A percentile compares a stretch with the other conserved stretches of the same genome.
Conservation (phyloP, 2,329 filamentous ascomycete genomes). For the Simplicillium sp. region DNA sequence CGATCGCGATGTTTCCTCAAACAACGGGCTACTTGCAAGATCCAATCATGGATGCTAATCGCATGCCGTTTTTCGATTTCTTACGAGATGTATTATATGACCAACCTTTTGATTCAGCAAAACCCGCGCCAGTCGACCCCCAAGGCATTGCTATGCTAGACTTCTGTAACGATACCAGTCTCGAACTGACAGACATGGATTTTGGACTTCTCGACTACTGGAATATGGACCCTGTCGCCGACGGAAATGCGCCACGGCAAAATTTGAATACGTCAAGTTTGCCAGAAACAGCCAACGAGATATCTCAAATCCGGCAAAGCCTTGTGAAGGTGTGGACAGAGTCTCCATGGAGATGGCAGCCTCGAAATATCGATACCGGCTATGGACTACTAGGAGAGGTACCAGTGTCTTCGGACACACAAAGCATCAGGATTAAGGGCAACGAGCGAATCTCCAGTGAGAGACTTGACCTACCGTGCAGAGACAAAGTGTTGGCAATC, state of each 20-base stretch:
- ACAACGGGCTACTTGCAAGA: too few species aligned
- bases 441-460: slow-evolving; percentile 31
- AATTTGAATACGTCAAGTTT: slow-evolving; percentile 11
- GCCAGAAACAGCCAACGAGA: slow-evolving; percentile 29
- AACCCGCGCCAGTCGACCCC: slow-evolving; percentile 20
- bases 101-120: slow-evolving; percentile 24
- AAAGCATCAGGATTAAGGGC: slow-evolving; percentile 25
- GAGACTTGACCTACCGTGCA: slow-evolving; percentile 33
- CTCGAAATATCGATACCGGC: slow-evolving; percentile 30
- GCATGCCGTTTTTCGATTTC: slow-evolving; percentile 38
- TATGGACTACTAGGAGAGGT: slow-evolving; percentile 35
- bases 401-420: slow-evolving; percentile 30
- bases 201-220: slow-evolving; percentile 41
- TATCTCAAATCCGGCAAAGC: slow-evolving; percentile 35
- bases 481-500: slow-evolving; percentile 55
- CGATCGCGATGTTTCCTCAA: neutral
- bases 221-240: slow-evolving; percentile 29
- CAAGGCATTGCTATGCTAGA: slow-evolving; percentile 36
- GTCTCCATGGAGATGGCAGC: slow-evolving; percentile 41
- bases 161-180: slow-evolving; percentile 37
- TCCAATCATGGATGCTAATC: slow-evolving; percentile 17
- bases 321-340: slow-evolving; percentile 39
- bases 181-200: slow-evolving; percentile 42
- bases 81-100: slow-evolving; percentile 41
- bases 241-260: neutral